A percentile compares a stretch with the other conserved stretches of the same genome.
These are phyloP conservation scores for Helicostylum pulchrum DNA, from an alignment of 192 early-diverging fungal species.

Conservation along the genomic window DNA sequence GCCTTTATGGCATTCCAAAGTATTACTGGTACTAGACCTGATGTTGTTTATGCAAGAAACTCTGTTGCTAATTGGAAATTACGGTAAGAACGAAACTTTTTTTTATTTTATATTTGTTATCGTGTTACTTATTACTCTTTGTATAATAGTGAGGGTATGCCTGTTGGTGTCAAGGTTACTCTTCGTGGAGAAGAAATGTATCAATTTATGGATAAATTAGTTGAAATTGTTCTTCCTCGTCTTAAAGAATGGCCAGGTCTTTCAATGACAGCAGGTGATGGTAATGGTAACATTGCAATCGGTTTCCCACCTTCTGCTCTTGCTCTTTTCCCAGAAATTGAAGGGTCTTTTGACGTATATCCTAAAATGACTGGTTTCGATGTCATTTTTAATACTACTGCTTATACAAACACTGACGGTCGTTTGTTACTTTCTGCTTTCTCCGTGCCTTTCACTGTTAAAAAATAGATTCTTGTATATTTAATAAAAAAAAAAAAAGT, in stretches of 20 bases:
- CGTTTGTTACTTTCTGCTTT: slow-evolving; percentile 85
- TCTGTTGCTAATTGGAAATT: slow-evolving; percentile 84
- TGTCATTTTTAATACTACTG: slow-evolving; percentile 83
- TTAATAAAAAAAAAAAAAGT: too few relatives aligned
- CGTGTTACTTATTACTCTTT: not conserved
- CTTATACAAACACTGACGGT: slow-evolving; percentile 69
- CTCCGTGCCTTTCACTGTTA: slow-evolving; percentile 71
- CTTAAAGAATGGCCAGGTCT: slow-evolving; percentile 89
- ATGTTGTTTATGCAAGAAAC: slow-evolving; percentile 75
- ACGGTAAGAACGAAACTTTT: slow-evolving; percentile 54
- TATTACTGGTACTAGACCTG: slow-evolving; percentile 78
- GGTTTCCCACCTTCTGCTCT: slow-evolving; percentile 81
- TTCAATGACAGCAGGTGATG: slow-evolving; percentile 69
- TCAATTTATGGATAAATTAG: slow-evolving; percentile 90
- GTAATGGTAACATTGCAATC: slow-evolving; percentile 79
- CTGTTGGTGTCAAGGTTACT: slow-evolving; percentile 79
- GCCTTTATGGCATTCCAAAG: slow-evolving; percentile 90
- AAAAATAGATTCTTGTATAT: too few relatives aligned
- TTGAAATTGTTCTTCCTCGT: slow-evolving; percentile 91
- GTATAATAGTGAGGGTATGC: slow-evolving; percentile 61
- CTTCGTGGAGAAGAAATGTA: slow-evolving; percentile 86
- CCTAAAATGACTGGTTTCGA: slow-evolving; percentile 87
- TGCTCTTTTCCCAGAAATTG: slow-evolving; percentile 95
- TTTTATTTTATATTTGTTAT: not conserved
- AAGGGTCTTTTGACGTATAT: slow-evolving; percentile 91